Evolutionary conservation across 345 rosid genomes (phyloP).

Genomic region (Noccaea bulbosa): DNA sequence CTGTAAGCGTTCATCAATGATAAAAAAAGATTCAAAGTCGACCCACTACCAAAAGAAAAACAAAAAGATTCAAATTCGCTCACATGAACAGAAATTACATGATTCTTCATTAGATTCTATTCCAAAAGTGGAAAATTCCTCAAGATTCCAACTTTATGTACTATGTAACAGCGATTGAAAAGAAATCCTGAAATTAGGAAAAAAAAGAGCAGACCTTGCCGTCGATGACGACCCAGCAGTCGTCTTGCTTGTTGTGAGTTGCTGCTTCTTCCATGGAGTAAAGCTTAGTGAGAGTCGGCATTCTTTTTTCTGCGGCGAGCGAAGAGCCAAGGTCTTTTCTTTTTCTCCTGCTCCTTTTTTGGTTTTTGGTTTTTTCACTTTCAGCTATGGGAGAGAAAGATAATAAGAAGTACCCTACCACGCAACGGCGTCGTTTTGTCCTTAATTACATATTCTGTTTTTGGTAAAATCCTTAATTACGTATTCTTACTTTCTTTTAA

Average conservation of each 20-base stretch:
- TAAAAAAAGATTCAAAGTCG: conserved; percentile 1
- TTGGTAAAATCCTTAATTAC: neutral
- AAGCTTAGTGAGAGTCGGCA: conserved; percentile 83
- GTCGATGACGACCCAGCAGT: conserved; percentile 91
- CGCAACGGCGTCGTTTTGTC: conserved; percentile 11
- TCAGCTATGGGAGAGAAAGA: neutral
- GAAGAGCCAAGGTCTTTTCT: neutral
- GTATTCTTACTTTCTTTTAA: neutral
- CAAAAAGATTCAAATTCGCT: conserved; percentile 4
- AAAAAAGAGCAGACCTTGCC: conserved; percentile 61
- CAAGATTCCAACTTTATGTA: neutral
- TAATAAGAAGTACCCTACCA: conserved; percentile 8
- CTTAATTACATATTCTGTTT: neutral
- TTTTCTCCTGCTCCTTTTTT: neutral
- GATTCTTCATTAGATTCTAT: conserved; percentile 17
- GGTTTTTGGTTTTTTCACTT: conserved; percentile 14
- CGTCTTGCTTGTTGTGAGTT: conserved; percentile 70
- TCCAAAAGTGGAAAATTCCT: neutral
- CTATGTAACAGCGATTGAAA: conserved; percentile 1
- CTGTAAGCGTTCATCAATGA: conserved; percentile 39
- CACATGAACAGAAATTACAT: neutral
- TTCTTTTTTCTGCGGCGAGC: conserved; percentile 37
- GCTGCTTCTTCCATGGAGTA: conserved; percentile 75
- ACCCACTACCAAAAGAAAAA: neutral
- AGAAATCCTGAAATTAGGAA: neutral